A percentile compares a stretch with the other conserved stretches of the same genome.
Conservation (phyloP, 2,329 filamentous ascomycete genomes). For the Hypoxylon sp. region DNA sequence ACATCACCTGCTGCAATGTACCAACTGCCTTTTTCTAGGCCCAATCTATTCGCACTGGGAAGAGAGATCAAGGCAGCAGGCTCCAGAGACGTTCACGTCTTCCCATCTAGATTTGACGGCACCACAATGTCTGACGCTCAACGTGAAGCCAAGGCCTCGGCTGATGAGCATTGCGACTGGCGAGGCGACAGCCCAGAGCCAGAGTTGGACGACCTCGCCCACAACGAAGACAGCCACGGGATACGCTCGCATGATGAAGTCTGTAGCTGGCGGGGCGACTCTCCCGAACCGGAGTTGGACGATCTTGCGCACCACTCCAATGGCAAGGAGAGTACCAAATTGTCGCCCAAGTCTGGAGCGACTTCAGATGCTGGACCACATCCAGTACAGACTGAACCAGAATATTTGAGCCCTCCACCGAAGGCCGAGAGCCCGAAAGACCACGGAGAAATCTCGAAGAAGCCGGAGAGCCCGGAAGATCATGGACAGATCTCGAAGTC, state of each 20-base stretch:
- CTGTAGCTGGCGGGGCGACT: slow-evolving; percentile 48
- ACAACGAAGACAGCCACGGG: slow-evolving; percentile 5
- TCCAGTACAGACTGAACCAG: slow-evolving; percentile 7
- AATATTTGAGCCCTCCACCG: background rate
- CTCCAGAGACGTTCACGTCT: slow-evolving; percentile 2
- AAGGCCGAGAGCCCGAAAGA: background rate
- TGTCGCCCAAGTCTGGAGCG: slow-evolving; percentile 26
- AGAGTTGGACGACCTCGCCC: slow-evolving; percentile 33
- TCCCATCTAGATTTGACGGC: slow-evolving; percentile 25
- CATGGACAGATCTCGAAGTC: background rate
- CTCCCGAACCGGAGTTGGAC: slow-evolving; percentile 46
- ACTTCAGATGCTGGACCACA: slow-evolving; percentile 2
- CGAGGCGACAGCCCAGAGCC: slow-evolving; percentile 38
- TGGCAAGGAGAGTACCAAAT: slow-evolving; percentile 9
- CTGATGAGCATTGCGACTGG: slow-evolving; percentile 29
- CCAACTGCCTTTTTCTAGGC: slow-evolving; percentile 24
- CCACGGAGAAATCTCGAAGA: background rate
- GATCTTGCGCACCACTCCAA: slow-evolving; percentile 43
- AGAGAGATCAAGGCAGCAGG: background rate
- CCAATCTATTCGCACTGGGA: slow-evolving; percentile 13
- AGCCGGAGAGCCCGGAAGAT: background rate
- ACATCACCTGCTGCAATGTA: slow-evolving; percentile 20
- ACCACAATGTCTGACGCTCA: slow-evolving; percentile 30
- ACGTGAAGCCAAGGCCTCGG: slow-evolving; percentile 23
- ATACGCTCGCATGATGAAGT: slow-evolving; percentile 20